These are phyloP conservation scores for Gentiana dahurica DNA, from an alignment of 257 asterid genomes.

Conservation along the genomic window DNA sequence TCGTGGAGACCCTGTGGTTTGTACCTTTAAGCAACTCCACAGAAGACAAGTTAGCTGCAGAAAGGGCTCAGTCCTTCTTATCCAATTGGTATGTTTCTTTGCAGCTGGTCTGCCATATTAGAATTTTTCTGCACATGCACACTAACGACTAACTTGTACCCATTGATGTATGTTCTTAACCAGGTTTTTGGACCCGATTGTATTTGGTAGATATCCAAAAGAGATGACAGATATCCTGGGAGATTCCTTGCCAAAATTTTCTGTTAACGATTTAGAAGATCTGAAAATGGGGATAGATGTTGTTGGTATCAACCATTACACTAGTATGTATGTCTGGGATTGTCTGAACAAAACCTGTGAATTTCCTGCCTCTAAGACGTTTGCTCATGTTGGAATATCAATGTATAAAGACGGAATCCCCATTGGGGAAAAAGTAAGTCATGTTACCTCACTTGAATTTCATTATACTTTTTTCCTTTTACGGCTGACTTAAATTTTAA, in stretches of 20 bases:
- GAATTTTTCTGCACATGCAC: too few species aligned
- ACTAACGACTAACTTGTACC: too few species aligned
- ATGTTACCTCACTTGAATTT: not conserved
- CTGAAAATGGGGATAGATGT: conserved; percentile 29
- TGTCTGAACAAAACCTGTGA: conserved; percentile 34
- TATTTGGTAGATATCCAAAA: conserved; percentile 36
- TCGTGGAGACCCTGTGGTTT: conserved; percentile 17
- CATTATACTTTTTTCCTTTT: not conserved
- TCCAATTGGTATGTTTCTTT: conserved; percentile 9
- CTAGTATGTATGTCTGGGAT: conserved; percentile 33
- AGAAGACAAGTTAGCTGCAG: conserved; percentile 18
- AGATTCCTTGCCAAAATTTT: conserved; percentile 27
- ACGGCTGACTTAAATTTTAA: not conserved
- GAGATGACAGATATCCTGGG: conserved; percentile 35
- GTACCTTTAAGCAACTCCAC: conserved; percentile 22
- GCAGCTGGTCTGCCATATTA: too few species aligned
- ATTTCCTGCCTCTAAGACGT: conserved; percentile 11
- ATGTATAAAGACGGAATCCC: not conserved
- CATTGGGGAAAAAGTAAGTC: conserved; percentile 5
- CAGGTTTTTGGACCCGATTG: conserved; percentile 45
- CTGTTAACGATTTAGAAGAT: conserved; percentile 16
- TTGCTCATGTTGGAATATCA: not conserved
- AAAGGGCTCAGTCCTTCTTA: conserved; percentile 17
- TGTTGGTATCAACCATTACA: conserved; percentile 10
- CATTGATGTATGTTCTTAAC: not conserved